These are phyloP conservation scores for Atkinsonella texensis DNA, from an alignment of 2,329 filamentous ascomycete genomes.

Conservation along the genomic window DNA sequence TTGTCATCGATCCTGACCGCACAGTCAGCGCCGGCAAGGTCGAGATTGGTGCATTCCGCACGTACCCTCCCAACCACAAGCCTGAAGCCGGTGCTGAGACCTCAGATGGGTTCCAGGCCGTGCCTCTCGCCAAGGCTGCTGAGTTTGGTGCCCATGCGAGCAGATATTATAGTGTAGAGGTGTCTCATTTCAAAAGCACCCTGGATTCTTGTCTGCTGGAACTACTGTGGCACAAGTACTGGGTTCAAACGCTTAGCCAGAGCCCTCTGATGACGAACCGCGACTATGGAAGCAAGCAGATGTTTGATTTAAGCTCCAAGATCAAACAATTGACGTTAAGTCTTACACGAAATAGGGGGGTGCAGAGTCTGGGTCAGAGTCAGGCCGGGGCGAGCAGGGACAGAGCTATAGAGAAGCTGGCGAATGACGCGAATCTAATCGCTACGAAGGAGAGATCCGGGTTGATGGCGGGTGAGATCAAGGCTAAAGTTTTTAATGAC, in stretches of 20 bases:
- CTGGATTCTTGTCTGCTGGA: conserved; percentile 81
- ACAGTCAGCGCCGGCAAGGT: conserved; percentile 92
- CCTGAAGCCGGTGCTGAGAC: conserved; percentile 19
- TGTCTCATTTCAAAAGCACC: conserved; percentile 88
- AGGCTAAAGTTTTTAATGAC: conserved; percentile 48
- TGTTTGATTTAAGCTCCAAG: conserved; percentile 76
- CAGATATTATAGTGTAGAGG: conserved; percentile 82
- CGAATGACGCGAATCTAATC: conserved; percentile 48
- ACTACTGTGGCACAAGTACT: conserved; percentile 96
- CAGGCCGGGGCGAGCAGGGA: conserved; percentile 20
- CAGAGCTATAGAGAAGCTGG: conserved; percentile 45
- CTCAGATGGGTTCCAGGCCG: conserved; percentile 55
- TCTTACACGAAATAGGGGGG: conserved; percentile 15
- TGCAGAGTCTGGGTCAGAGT: conserved; percentile 15
- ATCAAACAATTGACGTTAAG: conserved; percentile 49
- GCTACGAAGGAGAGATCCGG: conserved; percentile 51
- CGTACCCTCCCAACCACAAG: conserved; percentile 67
- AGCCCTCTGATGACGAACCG: conserved; percentile 84
- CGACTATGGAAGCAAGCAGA: conserved; percentile 86
- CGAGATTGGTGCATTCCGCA: conserved; percentile 93
- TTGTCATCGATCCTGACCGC: conserved; percentile 92
- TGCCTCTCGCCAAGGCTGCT: conserved; percentile 85
- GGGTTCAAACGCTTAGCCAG: conserved; percentile 90
- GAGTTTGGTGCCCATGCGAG: conserved; percentile 90
- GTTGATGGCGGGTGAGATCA: conserved; percentile 48